These are phyloP conservation scores for Domatiomyces globalis DNA, from an alignment of 2,329 filamentous ascomycete species.

Conservation along the genomic window DNA sequence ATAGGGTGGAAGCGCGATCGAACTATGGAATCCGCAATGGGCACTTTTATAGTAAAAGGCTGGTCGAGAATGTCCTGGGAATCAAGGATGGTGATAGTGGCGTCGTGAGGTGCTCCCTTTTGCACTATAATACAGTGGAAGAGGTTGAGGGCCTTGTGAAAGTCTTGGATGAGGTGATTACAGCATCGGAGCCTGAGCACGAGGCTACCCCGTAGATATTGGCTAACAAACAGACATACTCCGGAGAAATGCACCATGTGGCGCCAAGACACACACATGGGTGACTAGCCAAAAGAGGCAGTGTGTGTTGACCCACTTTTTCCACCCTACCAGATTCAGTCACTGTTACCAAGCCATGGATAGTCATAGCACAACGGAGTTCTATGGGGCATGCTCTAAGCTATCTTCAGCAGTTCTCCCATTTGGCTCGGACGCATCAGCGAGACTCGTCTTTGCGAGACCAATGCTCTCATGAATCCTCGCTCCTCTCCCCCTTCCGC, in stretches of 20 bases:
- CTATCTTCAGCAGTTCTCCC: not conserved
- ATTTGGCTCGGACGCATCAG: not conserved
- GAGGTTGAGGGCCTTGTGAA: constrained; percentile 17
- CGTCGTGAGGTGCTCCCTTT: constrained; percentile 54
- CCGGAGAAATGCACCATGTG: too few species aligned
- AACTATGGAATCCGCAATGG: constrained; percentile 53
- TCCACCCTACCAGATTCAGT: not conserved
- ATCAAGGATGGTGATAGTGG: constrained; percentile 44
- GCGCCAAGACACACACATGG: too few species aligned
- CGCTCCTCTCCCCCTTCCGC: not conserved
- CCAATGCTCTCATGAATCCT: not conserved
- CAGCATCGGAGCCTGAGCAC: not conserved
- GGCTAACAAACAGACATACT: constrained; percentile 5
- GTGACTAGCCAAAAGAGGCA: not conserved
- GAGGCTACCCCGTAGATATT: not conserved
- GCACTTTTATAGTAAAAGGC: constrained; percentile 52
- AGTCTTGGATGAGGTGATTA: constrained; percentile 17
- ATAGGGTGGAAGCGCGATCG: constrained; percentile 45
- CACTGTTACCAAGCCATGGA: not conserved
- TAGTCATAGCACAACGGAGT: not conserved
- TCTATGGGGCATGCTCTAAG: not conserved
- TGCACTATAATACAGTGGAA: constrained; percentile 53
- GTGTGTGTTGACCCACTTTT: not conserved
- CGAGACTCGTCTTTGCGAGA: not conserved
- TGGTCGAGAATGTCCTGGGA: constrained; percentile 45